Percentiles rank a stretch among this genome's conserved stretches.
These are phyloP conservation scores for Friedmanniomyces endolithicus DNA, from an alignment of 495 filamentous ascomycete genomes.

Conservation along the genomic window DNA sequence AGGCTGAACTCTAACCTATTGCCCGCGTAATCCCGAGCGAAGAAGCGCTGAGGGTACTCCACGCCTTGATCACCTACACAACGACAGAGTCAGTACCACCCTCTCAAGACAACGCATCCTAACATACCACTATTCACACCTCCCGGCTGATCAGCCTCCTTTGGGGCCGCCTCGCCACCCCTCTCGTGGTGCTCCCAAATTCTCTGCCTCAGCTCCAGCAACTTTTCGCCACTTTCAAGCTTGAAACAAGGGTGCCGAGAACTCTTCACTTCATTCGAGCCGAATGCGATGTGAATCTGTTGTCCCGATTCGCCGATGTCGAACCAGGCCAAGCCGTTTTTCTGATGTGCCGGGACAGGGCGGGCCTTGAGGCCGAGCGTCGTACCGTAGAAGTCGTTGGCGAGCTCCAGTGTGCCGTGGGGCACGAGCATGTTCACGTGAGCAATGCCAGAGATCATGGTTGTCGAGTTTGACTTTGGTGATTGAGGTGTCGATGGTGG, in stretches of 20 bases:
- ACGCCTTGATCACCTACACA: conserved; percentile 38
- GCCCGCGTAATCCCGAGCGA: conserved; percentile 51
- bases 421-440: conserved; percentile 52
- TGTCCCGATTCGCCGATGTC: conserved; percentile 45
- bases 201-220: conserved; percentile 35
- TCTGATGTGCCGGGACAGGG: conserved; percentile 40
- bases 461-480: not conserved
- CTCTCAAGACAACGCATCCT: not conserved
- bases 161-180: conserved; percentile 39
- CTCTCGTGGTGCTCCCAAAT: conserved; percentile 44
- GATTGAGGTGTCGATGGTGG: not conserved
- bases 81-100: not conserved
- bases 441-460: conserved; percentile 47
- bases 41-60: conserved; percentile 50
- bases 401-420: conserved; percentile 39
- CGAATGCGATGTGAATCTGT: conserved; percentile 47
- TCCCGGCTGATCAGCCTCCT: conserved; percentile 45
- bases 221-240: conserved; percentile 33
- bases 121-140: conserved; percentile 37
- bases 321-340: conserved; percentile 44
- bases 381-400: conserved; percentile 42
- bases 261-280: conserved; percentile 36
- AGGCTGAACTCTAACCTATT: conserved; percentile 51
- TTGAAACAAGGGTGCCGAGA: conserved; percentile 48
- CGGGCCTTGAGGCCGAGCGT: conserved; percentile 41